Base-by-base conservation (phyloP, 257 asterid species). In the Plectranthus barbatus region DNA sequence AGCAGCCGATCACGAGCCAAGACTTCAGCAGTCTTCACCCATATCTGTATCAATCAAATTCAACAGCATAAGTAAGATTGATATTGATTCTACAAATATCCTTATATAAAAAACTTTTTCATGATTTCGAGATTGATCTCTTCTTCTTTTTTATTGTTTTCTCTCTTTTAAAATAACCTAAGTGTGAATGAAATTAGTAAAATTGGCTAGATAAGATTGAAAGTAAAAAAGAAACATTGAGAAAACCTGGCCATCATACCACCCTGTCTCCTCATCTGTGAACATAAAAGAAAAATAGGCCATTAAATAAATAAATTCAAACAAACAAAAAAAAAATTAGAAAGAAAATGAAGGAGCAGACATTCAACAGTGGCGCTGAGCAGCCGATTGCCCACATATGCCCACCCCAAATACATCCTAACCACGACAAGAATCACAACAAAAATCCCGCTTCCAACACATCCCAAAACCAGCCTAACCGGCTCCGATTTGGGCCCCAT, bases 211-310 rank as follows among this genome's bases (percentile, higher is more conserved):
- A n/a, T n/a, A n/a, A n/a, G n/a, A n/a, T n/a, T 18, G 3, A 9
- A 23, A 3, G 7, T 54, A 19, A 26, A 26, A 26, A 26, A n/a
- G 3, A 26, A 39, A 44, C 8, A 46, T 33, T 63, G 5, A 29
- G 41, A 40, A 39, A 63, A 63, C 7, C 96, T 86, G 95, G 9
- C 99, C 99, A 77, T 92, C 99, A 69, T 92, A 92, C 99, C 99
- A 92, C 40, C 97, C 99, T 17, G 99, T 89, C 80, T 92, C 99
- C 82, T 92, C 99, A 83, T 92, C 98, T 92, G 82, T n/a, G n/a
- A n/a, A n/a, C n/a, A n/a, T n/a, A n/a, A n/a, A n/a, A n/a, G n/a
- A n/a, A n/a, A n/a, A n/a, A n/a, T n/a, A n/a, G n/a, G n/a, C n/a
- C n/a, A n/a, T n/a, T n/a, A n/a, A n/a, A n/a, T n/a, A n/a, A n/a